phyloP scores from a whole-genome alignment of 164 flowering plant species.

The Vitis labrusca region DNA sequence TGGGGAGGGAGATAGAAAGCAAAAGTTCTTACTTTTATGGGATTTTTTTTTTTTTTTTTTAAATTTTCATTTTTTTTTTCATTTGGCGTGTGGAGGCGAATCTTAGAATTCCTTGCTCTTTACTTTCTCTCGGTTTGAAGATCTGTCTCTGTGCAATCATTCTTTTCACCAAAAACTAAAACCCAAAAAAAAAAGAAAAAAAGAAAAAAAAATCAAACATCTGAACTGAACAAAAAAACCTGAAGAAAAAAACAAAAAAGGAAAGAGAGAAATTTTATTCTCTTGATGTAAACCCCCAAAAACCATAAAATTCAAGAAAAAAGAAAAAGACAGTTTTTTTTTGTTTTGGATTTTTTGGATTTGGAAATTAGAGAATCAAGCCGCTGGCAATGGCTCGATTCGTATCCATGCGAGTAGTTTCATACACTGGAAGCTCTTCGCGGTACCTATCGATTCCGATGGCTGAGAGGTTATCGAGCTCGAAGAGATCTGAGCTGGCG shows the following conservation, averaged over 20 bases:
- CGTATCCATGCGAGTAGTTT: constrained; percentile 68
- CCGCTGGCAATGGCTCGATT: constrained; percentile 77
- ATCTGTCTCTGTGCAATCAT: neutral
- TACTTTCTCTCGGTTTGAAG: constrained; percentile 17
- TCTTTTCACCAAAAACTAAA: neutral
- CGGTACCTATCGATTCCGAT: constrained; percentile 63
- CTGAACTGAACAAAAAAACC: neutral
- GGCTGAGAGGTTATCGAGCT: constrained; percentile 68
- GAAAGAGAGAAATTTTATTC: constrained; percentile 13
- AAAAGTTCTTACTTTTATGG: no score
- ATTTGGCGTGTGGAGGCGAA: constrained; percentile 17
- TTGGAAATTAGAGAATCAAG: constrained; percentile 47
- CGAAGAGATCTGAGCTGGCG: constrained; percentile 94
- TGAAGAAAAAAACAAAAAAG: neutral
- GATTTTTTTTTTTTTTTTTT: no score
- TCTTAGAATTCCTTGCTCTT: constrained; percentile 24
- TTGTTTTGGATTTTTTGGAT: neutral
- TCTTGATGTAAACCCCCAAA: constrained; percentile 49
- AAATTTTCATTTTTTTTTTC: constrained; percentile 7
- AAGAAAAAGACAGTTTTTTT: constrained; percentile 1
- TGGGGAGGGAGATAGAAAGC: no score
- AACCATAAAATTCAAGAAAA: constrained; percentile 28
- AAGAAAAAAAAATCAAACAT: neutral
- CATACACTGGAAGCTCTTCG: constrained; percentile 91
- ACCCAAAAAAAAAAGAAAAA: neutral